Base-by-base conservation (phyloP, 495 filamentous ascomycete species). In the Polyplosphaeria fusca region DNA sequence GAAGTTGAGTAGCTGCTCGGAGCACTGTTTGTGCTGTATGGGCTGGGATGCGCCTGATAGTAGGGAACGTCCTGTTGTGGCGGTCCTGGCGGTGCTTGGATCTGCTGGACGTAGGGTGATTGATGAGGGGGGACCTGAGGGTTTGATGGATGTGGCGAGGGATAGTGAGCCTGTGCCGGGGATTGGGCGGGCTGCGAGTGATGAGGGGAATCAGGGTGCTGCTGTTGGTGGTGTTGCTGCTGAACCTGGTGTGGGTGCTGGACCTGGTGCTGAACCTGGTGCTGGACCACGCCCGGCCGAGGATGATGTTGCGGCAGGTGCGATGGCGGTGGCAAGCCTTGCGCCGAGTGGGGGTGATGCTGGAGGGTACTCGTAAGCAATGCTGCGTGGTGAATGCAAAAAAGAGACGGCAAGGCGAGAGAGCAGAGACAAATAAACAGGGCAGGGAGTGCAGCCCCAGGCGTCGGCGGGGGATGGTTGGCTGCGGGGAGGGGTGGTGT, bases 21-120 rank as follows among this genome's bases (percentile, higher is more conserved):
- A n/a, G 65, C 67, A 55, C 68, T 74, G 54, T 71, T 67, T 4
- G 69, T 63, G 47, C 68, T 73, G 50, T 73, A 74, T 24, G 72
- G 70, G 47, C 70, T 73, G 12, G 72, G 69, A 49, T 73, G 70
- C 12, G 72, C 62, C 23, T 46, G 59, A 39, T 70, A 74, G 67
- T 72, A 74, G 38, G 68, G 67, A 4, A 64, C 61, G 42, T 73
- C 70, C 38, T 63, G 64, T 28, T 64, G 63, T 26, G 51, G 61
- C 50, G 64, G 72, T 24, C 61, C 67, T 27, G 62, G 55, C 16
- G 66, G 55, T 44, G 63, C 65, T 41, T 63, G 68, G 23, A 73
- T 58, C 13, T 61, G 51, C 18, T 60, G 65, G 28, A 69, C 61
- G 69, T 74, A 74, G 0, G 72, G 72, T 18, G 70, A 73, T 32